Evolutionary conservation across 2,329 filamentous ascomycete genomes (phyloP), one percentile per base, ranked within the genome.

Genomic region (Chalaropsis ovoidea): DNA sequence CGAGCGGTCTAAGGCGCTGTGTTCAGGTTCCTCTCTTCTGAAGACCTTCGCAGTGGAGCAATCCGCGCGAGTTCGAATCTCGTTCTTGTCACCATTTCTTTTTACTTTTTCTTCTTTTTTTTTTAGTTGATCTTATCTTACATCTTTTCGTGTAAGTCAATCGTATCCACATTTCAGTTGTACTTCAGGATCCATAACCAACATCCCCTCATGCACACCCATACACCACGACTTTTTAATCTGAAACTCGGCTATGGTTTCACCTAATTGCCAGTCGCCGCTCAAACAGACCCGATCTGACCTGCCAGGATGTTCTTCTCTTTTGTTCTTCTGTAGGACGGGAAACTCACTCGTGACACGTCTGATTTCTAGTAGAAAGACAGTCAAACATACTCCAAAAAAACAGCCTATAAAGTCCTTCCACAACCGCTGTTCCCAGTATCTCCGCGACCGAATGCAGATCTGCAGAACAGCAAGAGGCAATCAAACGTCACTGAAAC

Each of bases 111-210:
- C 2, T 19, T 6, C 22, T 11, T 31, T 56, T 56, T 19, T 24
- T 56, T 56, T 54, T 31, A 7, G 7, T 24, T 56, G 65, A 63
- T 67, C 52, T 49, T 63, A 67, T 64, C 65, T 71, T 72, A 73
- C 73, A n/a, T n/a, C n/a, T n/a, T 73, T 69, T 70, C 70, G 69
- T 70, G 68, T 72, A 73, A 72, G 71, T 72, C 31, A 19, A 54
- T 58, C 49, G 27, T 27, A 5, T 13, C 4, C 10, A 39, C 10
- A 15, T 39, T 11, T n/a, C 17, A 43, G 2, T 43, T 43, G 42
- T 11, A 15, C 42, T 35, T 35, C 7, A 35, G 31, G 7, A 35
- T n/a, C n/a, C n/a, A n/a, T n/a, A n/a, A 31, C 2, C 31, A 31
- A 31, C 31, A 2, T 31, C 31, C 49, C 7, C 49, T 17, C 22